Conservation (phyloP, 192 early-diverging fungal genomes). For the Dissophora globulifera region DNA sequence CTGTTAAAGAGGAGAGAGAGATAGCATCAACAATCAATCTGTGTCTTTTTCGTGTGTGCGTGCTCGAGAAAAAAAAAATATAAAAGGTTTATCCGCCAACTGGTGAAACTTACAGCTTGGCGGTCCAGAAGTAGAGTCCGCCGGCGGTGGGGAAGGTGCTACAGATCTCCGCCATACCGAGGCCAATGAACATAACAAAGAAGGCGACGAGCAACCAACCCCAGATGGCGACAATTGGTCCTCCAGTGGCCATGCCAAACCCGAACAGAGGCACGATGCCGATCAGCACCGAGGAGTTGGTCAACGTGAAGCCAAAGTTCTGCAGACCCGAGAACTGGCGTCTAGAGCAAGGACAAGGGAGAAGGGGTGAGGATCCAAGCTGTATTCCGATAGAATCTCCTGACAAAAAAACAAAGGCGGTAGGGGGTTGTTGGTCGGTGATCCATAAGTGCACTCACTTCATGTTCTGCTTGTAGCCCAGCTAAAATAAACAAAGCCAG, state of each 20-base stretch:
- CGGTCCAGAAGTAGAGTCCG: slow-evolving; percentile 51
- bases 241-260: slow-evolving; percentile 56
- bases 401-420: too few species aligned
- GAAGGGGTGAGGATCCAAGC: background rate
- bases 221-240: slow-evolving; percentile 61
- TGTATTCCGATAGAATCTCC: too few species aligned
- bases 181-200: slow-evolving; percentile 58
- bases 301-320: slow-evolving; percentile 50
- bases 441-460: slow-evolving; percentile 13
- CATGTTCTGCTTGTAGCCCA: slow-evolving; percentile 53
- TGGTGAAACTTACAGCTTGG: slow-evolving; percentile 40
- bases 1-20: background rate
- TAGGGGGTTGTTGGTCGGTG: background rate
- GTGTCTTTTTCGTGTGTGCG: too few species aligned
- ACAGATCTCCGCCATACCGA: slow-evolving; percentile 65
- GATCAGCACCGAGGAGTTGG: slow-evolving; percentile 43
- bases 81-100: too few species aligned
- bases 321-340: slow-evolving; percentile 47
- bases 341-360: slow-evolving; percentile 5
- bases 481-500: slow-evolving; percentile 7
- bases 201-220: slow-evolving; percentile 62
- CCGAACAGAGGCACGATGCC: slow-evolving; percentile 53
- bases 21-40: background rate
- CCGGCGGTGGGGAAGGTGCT: slow-evolving; percentile 62
- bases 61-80: too few species aligned